Conservation (phyloP, 371 early-diverging fungal genomes). For the Gilbertella persicaria region DNA sequence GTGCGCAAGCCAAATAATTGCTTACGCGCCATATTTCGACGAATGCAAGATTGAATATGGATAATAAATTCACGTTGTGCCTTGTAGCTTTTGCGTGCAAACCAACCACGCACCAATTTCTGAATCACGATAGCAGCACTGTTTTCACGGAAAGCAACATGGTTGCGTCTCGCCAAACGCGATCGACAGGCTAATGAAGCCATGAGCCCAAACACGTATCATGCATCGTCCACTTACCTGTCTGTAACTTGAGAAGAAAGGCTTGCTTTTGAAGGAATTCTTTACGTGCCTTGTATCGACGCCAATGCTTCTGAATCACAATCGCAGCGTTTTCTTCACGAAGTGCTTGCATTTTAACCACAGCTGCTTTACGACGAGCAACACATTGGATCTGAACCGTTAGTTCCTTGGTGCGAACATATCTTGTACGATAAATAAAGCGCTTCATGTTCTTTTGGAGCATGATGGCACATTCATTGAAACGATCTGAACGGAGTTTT, state of each 20-base stretch:
- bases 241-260: slow-evolving; percentile 48
- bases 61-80: slow-evolving; percentile 60
- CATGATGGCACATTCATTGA: slow-evolving; percentile 77
- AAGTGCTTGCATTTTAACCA: slow-evolving; percentile 48
- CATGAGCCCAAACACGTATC: slow-evolving; percentile 1
- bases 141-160: slow-evolving; percentile 50
- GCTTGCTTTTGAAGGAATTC: slow-evolving; percentile 43
- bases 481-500: slow-evolving; percentile 82
- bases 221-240: slow-evolving; percentile 33
- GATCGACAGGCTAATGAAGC: slow-evolving; percentile 48
- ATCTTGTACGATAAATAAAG: slow-evolving; percentile 72
- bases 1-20: slow-evolving; percentile 66
- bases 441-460: slow-evolving; percentile 89
- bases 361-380: slow-evolving; percentile 67
- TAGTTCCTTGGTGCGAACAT: slow-evolving; percentile 62
- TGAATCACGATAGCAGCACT: slow-evolving; percentile 80
- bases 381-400: slow-evolving; percentile 65
- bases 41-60: slow-evolving; percentile 81
- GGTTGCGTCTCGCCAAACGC: slow-evolving; percentile 54
- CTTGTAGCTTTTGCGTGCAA: slow-evolving; percentile 64
- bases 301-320: slow-evolving; percentile 71
- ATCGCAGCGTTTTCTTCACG: slow-evolving; percentile 76
- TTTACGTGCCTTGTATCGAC: slow-evolving; percentile 69
- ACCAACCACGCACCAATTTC: slow-evolving; percentile 63
- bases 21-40: slow-evolving; percentile 74